Base-by-base conservation (phyloP, 208 protist species). In the Wallacemonas rigidus region DNA sequence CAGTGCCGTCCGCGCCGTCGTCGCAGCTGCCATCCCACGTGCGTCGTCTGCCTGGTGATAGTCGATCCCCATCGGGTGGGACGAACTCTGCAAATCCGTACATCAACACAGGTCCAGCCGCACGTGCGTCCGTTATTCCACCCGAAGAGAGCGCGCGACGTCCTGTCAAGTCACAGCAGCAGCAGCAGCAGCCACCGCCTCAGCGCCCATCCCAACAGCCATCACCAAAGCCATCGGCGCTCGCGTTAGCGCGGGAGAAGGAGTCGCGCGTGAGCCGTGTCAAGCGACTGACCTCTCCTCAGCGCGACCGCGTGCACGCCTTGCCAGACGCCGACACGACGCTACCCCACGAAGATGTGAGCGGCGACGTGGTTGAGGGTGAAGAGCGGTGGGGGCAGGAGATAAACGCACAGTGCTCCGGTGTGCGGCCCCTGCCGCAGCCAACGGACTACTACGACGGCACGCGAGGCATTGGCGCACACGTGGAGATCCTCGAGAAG, bases 11-110 rank as follows among this genome's bases (percentile, higher is more conserved):
- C 3, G 41, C 43, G n/a, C 60, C 60, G 41, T 5, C 40, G 41
- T 65, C 60, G 60, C 60, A 50, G 41, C 60, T 65, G 60, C 60
- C 60, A 9, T 65, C 60, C 7, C 60, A 65, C 40, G 60, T 65
- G 60, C 60, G 60, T 11, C 60, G 60, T 3, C 36, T 45, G n/a
- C 50, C 60, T 17, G 60, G 41, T 4, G 60, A 65, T 4, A 45
- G 43, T n/a, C 60, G 60, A 3, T 65, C 60, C 41, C 60, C 60
- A n/a, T 65, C 60, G 15, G 60, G 41, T 4, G 60, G 60, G 43
- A 9, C 60, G 60, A 12, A 38, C 2, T 7, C 8, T 3, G 8
- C 9, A 6, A 65, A 65, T 65, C 60, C 60, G 43, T 65, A 65
- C 60, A 35, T 41, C 43, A 51, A 41, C 40, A 26, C 8, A 15